phyloP scores from a whole-genome alignment of 768 basidiomycete species.

The Chalciporus chontae region DNA sequence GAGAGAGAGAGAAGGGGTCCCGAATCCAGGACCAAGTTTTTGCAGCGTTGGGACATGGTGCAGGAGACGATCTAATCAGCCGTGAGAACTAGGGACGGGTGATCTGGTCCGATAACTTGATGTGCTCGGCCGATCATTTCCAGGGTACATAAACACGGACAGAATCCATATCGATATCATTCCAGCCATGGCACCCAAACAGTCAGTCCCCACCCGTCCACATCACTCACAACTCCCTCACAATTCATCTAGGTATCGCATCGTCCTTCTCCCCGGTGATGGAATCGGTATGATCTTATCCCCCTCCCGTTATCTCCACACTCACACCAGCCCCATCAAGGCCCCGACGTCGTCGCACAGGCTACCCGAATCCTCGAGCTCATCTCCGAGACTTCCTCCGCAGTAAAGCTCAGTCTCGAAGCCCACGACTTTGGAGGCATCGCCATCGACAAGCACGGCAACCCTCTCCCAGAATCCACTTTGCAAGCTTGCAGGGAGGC shows the following conservation, averaged over 20 bases:
- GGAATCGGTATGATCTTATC: slow-evolving; percentile 72
- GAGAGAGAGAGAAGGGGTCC: slow-evolving; percentile 88
- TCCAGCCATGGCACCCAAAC: slow-evolving; percentile 39
- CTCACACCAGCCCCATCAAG: slow-evolving; percentile 34
- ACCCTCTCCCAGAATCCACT: slow-evolving; percentile 81
- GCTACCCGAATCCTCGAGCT: slow-evolving; percentile 80
- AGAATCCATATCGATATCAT: neutral
- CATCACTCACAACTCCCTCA: slow-evolving; percentile 7
- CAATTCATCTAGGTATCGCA: slow-evolving; percentile 58
- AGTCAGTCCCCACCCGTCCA: slow-evolving; percentile 32
- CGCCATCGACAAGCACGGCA: slow-evolving; percentile 86
- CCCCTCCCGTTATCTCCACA: neutral
- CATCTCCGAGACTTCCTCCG: slow-evolving; percentile 56
- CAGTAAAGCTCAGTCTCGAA: slow-evolving; percentile 72
- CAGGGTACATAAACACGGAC: no score
- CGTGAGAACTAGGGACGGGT: slow-evolving; percentile 11
- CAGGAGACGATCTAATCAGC: slow-evolving; percentile 5
- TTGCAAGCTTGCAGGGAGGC: slow-evolving; percentile 87
- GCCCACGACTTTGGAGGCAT: slow-evolving; percentile 84
- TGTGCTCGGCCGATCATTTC: slow-evolving; percentile 1
- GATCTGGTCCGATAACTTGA: neutral
- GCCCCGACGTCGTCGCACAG: slow-evolving; percentile 87
- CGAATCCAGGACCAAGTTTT: slow-evolving; percentile 86
- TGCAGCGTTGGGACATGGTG: slow-evolving; percentile 49
- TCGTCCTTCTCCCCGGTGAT: slow-evolving; percentile 92